These are phyloP conservation scores for Penicillium sp. DNA, from an alignment of 2,329 filamentous ascomycete genomes.

Conservation along the genomic window DNA sequence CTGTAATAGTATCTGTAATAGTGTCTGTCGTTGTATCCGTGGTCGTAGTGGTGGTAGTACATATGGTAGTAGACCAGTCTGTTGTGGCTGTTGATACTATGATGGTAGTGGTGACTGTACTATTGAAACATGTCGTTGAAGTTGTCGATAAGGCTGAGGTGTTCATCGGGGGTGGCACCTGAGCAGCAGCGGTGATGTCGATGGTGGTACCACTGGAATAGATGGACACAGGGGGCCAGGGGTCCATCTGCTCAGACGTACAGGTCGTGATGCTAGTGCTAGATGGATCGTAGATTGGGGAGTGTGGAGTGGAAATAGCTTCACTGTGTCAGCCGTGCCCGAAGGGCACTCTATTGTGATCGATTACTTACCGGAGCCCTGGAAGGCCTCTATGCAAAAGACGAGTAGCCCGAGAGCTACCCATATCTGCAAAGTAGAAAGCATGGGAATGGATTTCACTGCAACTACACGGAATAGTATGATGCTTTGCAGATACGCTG, in stretches of 20 bases:
- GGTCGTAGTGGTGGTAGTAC: background rate
- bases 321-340: background rate
- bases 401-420: background rate
- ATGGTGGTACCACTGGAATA: background rate
- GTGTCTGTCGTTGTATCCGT: conserved; percentile 1
- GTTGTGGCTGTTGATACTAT: background rate
- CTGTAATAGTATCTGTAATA: background rate
- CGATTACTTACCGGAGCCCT: background rate
- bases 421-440: background rate
- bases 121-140: conserved; percentile 1
- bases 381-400: background rate
- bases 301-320: conserved; percentile 7
- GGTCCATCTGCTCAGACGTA: conserved; percentile 1
- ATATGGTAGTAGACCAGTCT: background rate
- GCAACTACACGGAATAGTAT: background rate
- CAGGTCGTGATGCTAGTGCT: background rate
- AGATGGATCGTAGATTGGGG: background rate
- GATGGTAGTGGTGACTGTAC: conserved; percentile 2
- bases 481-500: background rate
- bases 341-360: background rate
- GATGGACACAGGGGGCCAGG: background rate
- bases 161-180: background rate
- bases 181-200: conserved; percentile 1
- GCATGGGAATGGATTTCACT: background rate
- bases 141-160: background rate